Evolutionary conservation across 2,329 filamentous ascomycete genomes (phyloP).

Genomic region (Phoma sp.): DNA sequence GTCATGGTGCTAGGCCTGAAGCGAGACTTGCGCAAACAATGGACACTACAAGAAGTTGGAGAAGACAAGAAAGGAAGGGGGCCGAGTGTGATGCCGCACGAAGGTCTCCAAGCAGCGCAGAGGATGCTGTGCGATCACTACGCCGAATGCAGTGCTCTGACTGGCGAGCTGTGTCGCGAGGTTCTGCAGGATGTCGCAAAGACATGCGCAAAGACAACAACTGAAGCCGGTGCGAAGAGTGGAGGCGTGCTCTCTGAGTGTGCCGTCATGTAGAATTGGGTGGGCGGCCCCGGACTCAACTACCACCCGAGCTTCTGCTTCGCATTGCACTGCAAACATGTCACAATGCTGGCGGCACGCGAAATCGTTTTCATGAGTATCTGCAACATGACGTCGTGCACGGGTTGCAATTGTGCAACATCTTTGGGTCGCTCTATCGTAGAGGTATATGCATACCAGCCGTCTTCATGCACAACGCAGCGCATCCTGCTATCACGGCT

Average conservation of each 20-base stretch:
- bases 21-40: constrained; percentile 60
- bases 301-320: not conserved
- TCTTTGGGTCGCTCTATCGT: not conserved
- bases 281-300: not conserved
- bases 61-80: constrained; percentile 46
- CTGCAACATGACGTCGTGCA: not conserved
- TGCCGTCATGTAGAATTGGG: constrained; percentile 20
- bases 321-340: not conserved
- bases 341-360: not conserved
- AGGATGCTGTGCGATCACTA: constrained; percentile 67
- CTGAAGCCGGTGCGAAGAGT: constrained; percentile 58
- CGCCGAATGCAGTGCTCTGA: constrained; percentile 67
- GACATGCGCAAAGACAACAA: constrained; percentile 65
- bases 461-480: not conserved
- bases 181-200: constrained; percentile 66
- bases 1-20: constrained; percentile 67
- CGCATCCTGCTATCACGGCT: not conserved
- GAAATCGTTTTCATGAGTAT: constrained; percentile 49
- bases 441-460: not conserved
- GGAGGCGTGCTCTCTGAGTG: constrained; percentile 40
- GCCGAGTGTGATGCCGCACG: constrained; percentile 58
- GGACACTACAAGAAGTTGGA: constrained; percentile 44
- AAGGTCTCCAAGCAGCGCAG: constrained; percentile 59
- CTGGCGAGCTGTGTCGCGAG: constrained; percentile 65
- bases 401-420: too few relatives aligned